A percentile compares a stretch with the other conserved stretches of the same genome.
Conservation (phyloP, 2,329 filamentous ascomycete species). For the Lecanicillium sp. region DNA sequence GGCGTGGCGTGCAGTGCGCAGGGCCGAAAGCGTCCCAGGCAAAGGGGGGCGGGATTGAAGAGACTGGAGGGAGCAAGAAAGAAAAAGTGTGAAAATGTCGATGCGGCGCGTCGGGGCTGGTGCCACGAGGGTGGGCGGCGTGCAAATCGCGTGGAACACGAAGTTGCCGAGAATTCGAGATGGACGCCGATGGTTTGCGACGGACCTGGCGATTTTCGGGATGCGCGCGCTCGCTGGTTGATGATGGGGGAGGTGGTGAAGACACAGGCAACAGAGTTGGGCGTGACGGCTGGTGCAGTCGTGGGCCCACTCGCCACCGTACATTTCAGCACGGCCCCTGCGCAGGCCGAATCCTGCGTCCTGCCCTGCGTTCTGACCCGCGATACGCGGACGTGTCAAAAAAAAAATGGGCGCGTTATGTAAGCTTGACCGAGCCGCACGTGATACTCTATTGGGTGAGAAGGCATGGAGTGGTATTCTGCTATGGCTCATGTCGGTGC, state of each 20-base stretch:
- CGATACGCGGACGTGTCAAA: background rate
- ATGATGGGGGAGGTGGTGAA: conserved; percentile 45
- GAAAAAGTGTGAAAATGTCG: conserved; percentile 34
- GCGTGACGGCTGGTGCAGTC: conserved; percentile 40
- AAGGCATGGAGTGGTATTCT: too few species aligned
- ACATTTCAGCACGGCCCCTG: conserved; percentile 36
- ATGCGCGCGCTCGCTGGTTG: conserved; percentile 49
- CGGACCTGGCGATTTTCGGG: conserved; percentile 52
- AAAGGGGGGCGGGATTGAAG: conserved; percentile 16
- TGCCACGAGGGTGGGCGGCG: conserved; percentile 34
- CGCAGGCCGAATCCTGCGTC: conserved; percentile 17
- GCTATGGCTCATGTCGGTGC: too few species aligned
- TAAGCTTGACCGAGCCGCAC: too few species aligned
- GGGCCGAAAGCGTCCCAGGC: conserved; percentile 17
- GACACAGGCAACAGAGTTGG: conserved; percentile 43
- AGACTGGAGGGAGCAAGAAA: conserved; percentile 22
- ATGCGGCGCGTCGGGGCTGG: conserved; percentile 32
- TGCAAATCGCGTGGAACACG: conserved; percentile 48
- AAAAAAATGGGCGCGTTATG: background rate
- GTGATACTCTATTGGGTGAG: conserved; percentile 1
- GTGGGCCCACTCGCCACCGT: conserved; percentile 27
- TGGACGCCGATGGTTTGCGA: conserved; percentile 52
- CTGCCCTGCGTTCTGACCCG: conserved; percentile 13
- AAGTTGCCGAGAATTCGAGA: conserved; percentile 45
- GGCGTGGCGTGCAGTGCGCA: conserved; percentile 6